phyloP scores from a whole-genome alignment of 176 grass and related monocot genomes.

The Elymus sibiricus region DNA sequence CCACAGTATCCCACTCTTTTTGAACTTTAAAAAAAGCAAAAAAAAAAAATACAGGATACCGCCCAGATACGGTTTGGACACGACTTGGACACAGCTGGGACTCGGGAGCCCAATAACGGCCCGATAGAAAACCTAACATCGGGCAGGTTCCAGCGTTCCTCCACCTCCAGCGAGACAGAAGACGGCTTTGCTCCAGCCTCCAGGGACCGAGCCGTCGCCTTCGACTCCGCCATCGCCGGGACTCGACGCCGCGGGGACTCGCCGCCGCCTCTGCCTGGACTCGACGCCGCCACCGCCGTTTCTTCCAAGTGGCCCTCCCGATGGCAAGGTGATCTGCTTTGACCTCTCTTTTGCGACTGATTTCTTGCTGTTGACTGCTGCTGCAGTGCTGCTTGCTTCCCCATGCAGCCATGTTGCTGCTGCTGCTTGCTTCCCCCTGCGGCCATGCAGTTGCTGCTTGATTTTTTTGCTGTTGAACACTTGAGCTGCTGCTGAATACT shows the following conservation, averaged over 20 bases:
- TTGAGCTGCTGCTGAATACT: too few species aligned
- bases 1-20: neutral
- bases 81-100: neutral
- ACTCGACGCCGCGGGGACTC: too few species aligned
- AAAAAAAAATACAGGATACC: neutral
- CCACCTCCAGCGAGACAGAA: neutral
- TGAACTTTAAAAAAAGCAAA: neutral
- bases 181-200: neutral
- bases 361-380: too few species aligned
- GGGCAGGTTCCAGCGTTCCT: neutral
- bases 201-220: too few species aligned
- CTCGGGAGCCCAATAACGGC: neutral
- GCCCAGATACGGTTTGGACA: neutral
- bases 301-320: neutral
- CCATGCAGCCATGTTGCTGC: too few species aligned
- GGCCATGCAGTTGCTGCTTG: too few species aligned
- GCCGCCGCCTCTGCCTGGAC: too few species aligned
- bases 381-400: too few species aligned
- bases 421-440: too few species aligned
- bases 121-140: neutral
- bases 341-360: too few species aligned
- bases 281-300: neutral
- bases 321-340: neutral
- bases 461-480: too few species aligned
- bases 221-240: too few species aligned